phyloP scores from a whole-genome alignment of 1,284 basidiomycete genomes.

The Inonotus obliquus region DNA sequence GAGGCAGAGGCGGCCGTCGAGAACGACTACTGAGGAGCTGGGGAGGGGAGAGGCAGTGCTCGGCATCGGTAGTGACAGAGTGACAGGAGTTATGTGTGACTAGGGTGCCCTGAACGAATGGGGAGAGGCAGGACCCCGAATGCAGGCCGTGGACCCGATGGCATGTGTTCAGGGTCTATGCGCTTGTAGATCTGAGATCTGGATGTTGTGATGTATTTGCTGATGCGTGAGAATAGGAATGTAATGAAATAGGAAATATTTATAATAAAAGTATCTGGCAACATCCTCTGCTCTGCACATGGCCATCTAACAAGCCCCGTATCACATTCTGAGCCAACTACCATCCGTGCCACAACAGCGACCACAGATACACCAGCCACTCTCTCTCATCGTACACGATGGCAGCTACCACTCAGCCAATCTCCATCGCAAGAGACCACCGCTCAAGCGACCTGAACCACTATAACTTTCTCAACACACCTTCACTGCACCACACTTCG shows the following conservation, averaged over 20 bases:
- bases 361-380: background rate
- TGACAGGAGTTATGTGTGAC: background rate
- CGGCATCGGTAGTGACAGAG: background rate
- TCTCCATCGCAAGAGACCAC: constrained; percentile 6
- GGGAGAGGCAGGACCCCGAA: background rate
- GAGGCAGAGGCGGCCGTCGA: background rate
- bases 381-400: background rate
- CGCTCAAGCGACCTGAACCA: background rate
- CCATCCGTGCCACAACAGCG: background rate
- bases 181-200: background rate
- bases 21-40: background rate
- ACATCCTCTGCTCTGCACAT: background rate
- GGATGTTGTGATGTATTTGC: background rate
- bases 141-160: too few relatives aligned
- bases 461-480: background rate
- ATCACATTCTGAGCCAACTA: background rate
- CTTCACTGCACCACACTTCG: background rate
- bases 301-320: background rate
- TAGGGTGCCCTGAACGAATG: background rate
- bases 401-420: constrained; percentile 11
- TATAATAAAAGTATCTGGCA: background rate
- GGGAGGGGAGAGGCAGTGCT: background rate
- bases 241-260: background rate
- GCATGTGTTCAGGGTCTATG: background rate
- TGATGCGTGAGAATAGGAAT: background rate